Evolutionary conservation across 352 stramenopile species (phyloP).

Genomic region (Saprolegnia diclina): DNA sequence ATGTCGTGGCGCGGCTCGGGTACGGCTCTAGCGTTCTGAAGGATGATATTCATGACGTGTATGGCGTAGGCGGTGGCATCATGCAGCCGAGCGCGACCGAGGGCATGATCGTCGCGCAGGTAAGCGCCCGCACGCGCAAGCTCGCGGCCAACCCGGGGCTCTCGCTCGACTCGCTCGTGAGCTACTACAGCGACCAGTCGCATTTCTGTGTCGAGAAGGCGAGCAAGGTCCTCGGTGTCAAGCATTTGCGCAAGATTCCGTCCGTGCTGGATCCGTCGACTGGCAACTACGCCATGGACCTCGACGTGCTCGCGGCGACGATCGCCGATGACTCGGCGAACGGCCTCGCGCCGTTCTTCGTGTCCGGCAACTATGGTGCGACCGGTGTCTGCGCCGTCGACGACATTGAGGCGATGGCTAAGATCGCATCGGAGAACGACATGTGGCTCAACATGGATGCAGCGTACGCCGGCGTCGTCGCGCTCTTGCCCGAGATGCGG

Average conservation of each 20-base stretch:
- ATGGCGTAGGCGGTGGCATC: constrained; percentile 50
- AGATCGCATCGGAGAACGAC: constrained; percentile 36
- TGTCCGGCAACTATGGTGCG: constrained; percentile 56
- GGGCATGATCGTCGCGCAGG: constrained; percentile 30
- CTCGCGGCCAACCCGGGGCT: background rate
- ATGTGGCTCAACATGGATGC: constrained; percentile 63
- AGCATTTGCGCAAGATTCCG: constrained; percentile 46
- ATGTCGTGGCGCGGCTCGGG: constrained; percentile 40
- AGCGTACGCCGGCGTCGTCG: constrained; percentile 51
- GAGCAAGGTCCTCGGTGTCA: constrained; percentile 58
- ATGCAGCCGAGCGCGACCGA: constrained; percentile 65
- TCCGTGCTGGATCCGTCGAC: constrained; percentile 43
- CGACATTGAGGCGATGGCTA: constrained; percentile 38
- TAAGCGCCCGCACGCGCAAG: constrained; percentile 27
- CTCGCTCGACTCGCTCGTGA: constrained; percentile 37
- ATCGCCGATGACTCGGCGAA: constrained; percentile 33
- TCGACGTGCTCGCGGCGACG: constrained; percentile 25
- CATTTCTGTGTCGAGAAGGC: constrained; percentile 64
- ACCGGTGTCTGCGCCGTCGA: constrained; percentile 60
- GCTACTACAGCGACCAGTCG: constrained; percentile 68
- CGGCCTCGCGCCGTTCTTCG: constrained; percentile 52
- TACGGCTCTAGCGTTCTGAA: background rate
- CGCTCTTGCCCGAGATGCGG: constrained; percentile 49
- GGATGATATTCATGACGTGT: background rate
- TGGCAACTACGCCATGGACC: constrained; percentile 55